Evolutionary conservation across 2,329 filamentous ascomycete species (phyloP).

Genomic region (Biscogniauxia marginata): DNA sequence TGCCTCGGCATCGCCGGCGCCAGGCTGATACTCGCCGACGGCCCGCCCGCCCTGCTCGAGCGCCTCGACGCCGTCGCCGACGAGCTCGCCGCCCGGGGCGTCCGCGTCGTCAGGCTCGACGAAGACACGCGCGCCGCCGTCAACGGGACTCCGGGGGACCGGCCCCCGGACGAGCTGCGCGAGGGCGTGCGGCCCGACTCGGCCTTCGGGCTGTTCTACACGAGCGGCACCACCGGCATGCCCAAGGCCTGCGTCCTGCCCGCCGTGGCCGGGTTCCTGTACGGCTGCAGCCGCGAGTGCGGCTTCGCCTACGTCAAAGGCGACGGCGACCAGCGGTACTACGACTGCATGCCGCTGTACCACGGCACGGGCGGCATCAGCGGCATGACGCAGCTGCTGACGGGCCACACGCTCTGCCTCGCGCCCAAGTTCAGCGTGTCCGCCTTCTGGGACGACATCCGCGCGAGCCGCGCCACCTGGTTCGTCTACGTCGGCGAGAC

Average conservation of each 20-base stretch:
- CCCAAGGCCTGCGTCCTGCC: conserved; percentile 70
- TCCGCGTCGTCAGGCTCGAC: conserved; percentile 53
- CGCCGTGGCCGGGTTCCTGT: conserved; percentile 39
- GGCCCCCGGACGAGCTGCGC: conserved; percentile 56
- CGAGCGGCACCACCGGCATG: conserved; percentile 72
- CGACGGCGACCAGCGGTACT: conserved; percentile 58
- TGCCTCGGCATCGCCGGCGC: conserved; percentile 60
- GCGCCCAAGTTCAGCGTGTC: conserved; percentile 67
- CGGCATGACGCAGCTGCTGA: conserved; percentile 53
- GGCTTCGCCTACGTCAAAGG: conserved; percentile 30
- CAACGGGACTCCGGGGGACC: conserved; percentile 44
- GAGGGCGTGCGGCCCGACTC: conserved; percentile 48
- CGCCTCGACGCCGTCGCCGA: conserved; percentile 57
- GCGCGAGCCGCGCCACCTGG: conserved; percentile 64
- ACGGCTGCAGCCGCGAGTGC: conserved; percentile 32
- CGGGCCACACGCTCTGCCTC: conserved; percentile 57
- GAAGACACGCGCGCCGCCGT: conserved; percentile 45
- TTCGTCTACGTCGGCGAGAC: conserved; percentile 81
- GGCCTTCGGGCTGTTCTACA: conserved; percentile 68
- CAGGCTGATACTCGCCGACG: conserved; percentile 58
- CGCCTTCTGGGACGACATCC: conserved; percentile 70
- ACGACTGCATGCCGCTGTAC: conserved; percentile 75
- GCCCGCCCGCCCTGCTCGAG: conserved; percentile 49
- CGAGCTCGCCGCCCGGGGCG: conserved; percentile 49
- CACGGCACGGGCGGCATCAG: conserved; percentile 70